phyloP scores from a whole-genome alignment of 1,284 basidiomycete species.

The Omphalotus olearius region DNA sequence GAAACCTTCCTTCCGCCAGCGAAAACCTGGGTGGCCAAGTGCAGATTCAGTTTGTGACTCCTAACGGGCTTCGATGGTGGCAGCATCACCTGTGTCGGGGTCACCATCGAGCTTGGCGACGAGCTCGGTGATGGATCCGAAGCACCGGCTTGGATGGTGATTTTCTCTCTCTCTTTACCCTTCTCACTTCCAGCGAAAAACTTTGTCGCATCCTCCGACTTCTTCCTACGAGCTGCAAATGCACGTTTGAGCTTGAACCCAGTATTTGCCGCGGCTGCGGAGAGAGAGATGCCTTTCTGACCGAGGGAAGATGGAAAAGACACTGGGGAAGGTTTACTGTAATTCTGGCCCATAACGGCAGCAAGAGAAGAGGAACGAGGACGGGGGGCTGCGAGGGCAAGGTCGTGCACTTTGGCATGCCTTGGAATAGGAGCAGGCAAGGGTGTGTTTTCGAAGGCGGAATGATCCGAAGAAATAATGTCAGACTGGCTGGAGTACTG shows the following conservation, averaged over 20 bases:
- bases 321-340: constrained; percentile 23
- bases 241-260: constrained; percentile 60
- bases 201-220: constrained; percentile 43
- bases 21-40: constrained; percentile 41
- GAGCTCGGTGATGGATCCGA: constrained; percentile 13
- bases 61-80: constrained; percentile 16
- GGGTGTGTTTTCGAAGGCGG: constrained; percentile 34
- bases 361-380: constrained; percentile 30
- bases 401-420: constrained; percentile 13
- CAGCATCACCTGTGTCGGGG: constrained; percentile 21
- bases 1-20: constrained; percentile 24
- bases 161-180: constrained; percentile 21
- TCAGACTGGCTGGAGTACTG: constrained; percentile 37
- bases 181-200: constrained; percentile 25
- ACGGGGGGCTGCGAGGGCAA: constrained; percentile 29
- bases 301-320: not conserved
- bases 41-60: constrained; percentile 29
- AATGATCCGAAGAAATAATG: constrained; percentile 38
- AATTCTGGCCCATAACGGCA: constrained; percentile 36
- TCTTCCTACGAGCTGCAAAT: constrained; percentile 59
- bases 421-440: constrained; percentile 14
- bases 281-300: constrained; percentile 14
- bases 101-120: not conserved
- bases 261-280: constrained; percentile 30
- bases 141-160: constrained; percentile 11